Percentiles rank a stretch among this genome's conserved stretches.
phyloP scores from a whole-genome alignment of 163 green algal genomes.

The Prototheca wickerhamii region DNA sequence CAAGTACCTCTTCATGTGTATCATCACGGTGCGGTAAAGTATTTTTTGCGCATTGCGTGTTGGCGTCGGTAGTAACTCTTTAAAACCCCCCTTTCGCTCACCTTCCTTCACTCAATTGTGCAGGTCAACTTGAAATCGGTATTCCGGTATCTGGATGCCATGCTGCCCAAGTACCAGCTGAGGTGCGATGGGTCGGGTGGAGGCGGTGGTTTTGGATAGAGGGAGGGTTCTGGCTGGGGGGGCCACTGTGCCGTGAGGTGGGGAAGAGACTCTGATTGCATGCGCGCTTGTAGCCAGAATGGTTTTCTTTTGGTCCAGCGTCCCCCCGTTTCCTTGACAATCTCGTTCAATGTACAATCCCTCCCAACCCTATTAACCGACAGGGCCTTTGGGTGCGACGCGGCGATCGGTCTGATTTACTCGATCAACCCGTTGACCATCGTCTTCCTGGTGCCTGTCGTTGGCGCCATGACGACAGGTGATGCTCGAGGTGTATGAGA shows the following conservation, averaged over 20 bases:
- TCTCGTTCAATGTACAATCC: not conserved
- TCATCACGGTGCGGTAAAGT: slow-evolving; percentile 11
- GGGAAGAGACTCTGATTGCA: too few relatives aligned
- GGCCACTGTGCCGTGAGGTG: too few relatives aligned
- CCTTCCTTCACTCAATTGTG: slow-evolving; percentile 14
- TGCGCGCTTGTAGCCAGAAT: not conserved
- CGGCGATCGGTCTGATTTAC: slow-evolving; percentile 46
- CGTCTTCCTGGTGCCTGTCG: slow-evolving; percentile 38
- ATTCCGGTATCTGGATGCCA: slow-evolving; percentile 53
- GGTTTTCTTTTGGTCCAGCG: too few relatives aligned
- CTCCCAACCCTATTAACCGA: too few relatives aligned
- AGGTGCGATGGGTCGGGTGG: slow-evolving; percentile 7
- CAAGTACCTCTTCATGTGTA: slow-evolving; percentile 10
- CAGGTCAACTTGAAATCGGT: slow-evolving; percentile 47
- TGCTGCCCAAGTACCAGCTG: slow-evolving; percentile 48
- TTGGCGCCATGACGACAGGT: slow-evolving; percentile 31
- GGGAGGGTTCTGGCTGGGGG: not conserved
- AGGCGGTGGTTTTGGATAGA: not conserved
- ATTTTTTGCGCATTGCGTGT: not conserved
- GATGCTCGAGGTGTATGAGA: not conserved
- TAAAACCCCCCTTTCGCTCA: not conserved
- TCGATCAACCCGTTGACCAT: slow-evolving; percentile 56
- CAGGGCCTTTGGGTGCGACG: slow-evolving; percentile 42
- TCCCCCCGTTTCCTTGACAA: too few relatives aligned
- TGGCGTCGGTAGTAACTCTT: not conserved